Base-by-base conservation (phyloP, 2,329 filamentous ascomycete species). In the Aspergillaceae sp. region DNA sequence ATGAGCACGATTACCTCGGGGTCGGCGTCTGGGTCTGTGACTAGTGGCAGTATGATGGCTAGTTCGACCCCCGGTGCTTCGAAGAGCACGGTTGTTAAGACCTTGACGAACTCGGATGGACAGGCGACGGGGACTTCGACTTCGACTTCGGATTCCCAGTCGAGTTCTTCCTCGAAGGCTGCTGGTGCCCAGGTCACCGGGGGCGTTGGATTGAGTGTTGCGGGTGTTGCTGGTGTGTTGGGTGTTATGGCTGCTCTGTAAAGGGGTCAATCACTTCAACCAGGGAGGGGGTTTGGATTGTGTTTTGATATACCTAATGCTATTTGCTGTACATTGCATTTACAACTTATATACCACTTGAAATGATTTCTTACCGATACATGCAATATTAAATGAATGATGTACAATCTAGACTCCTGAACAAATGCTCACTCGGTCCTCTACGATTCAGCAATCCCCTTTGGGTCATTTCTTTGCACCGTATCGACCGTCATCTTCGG, bases 401-500 rank as follows among this genome's bases (percentile, higher is more conserved):
- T 19, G 19, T 19, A 19, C 19, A 19, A 19, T 19, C 19, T 19
- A 19, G 19, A 19, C 19, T 19, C 19, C 19, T 19, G 19, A 19
- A 19, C 19, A 19, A 19, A 19, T 19, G 19, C 19, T 19, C 19
- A 19, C 19, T 19, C 19, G 19, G 19, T 19, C 19, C 19, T 19
- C 19, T 19, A 19, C 19, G 19, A 19, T 19, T 19, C 19, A 19
- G 19, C 35, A n/a, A 6, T 26, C 10, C 19, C 35, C n/a, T 28
- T 40, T 5, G 6, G 19, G 10, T 40, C 38, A 28, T 6, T 40
- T n/a, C 19, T 40, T n/a, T 9, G 19, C 19, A 19, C 38, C 19
- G 19, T 43, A 5, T 71, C 70, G 30, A 81, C 64, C 1, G 79
- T 82, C 47, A 74, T 74, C 62, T 75, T 77, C 0, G 79, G 79